phyloP scores from a whole-genome alignment of 1,284 basidiomycete genomes.

The Ganoderma lingzhi region DNA sequence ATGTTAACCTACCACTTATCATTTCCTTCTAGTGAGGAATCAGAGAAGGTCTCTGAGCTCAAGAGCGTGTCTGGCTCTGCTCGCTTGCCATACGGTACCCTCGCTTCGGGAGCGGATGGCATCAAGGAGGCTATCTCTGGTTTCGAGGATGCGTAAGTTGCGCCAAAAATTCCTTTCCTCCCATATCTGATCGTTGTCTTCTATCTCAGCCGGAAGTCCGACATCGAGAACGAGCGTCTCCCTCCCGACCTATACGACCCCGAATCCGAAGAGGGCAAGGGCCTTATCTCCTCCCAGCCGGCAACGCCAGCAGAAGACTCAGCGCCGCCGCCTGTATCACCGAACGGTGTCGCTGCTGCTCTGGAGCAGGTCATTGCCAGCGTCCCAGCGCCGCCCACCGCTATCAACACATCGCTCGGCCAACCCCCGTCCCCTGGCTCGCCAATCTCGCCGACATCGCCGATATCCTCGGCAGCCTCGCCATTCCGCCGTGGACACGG shows the following conservation, averaged over 20 bases:
- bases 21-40: slow-evolving; percentile 81
- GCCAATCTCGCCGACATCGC: slow-evolving; percentile 47
- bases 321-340: slow-evolving; percentile 53
- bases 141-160: slow-evolving; percentile 96
- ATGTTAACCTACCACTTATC: neutral
- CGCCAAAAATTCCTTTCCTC: slow-evolving; percentile 39
- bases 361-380: slow-evolving; percentile 58
- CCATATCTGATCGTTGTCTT: slow-evolving; percentile 35
- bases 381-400: slow-evolving; percentile 25
- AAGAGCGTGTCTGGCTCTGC: slow-evolving; percentile 87
- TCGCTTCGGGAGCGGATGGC: slow-evolving; percentile 92
- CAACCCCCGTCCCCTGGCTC: slow-evolving; percentile 37
- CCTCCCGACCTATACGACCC: slow-evolving; percentile 96
- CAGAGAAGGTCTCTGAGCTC: slow-evolving; percentile 96
- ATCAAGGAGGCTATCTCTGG: slow-evolving; percentile 95
- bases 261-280: slow-evolving; percentile 77
- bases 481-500: slow-evolving; percentile 83
- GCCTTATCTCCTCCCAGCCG: slow-evolving; percentile 59
- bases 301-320: slow-evolving; percentile 58
- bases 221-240: slow-evolving; percentile 98
- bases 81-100: slow-evolving; percentile 86
- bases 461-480: slow-evolving; percentile 37
- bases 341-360: slow-evolving; percentile 60
- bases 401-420: slow-evolving; percentile 22
- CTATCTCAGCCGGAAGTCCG: slow-evolving; percentile 84